phyloP scores from a whole-genome alignment of 352 stramenopile genomes.

The Phytopythium mirpurense region DNA sequence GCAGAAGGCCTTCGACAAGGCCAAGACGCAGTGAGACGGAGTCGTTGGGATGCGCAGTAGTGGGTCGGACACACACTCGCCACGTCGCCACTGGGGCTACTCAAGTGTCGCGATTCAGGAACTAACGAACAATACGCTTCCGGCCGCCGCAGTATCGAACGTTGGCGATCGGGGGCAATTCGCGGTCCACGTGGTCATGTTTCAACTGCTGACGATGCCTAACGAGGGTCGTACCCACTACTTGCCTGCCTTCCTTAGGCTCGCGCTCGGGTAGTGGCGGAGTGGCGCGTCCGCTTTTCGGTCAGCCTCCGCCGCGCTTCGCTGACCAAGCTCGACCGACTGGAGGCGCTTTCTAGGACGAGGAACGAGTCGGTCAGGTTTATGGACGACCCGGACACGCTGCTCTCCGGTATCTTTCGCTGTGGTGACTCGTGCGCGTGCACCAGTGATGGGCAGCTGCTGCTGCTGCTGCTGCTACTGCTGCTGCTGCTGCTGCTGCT shows the following conservation, averaged over 20 bases:
- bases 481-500: too few species aligned
- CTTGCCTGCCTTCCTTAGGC: too few species aligned
- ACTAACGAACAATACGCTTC: too few species aligned
- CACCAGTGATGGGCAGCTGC: background rate
- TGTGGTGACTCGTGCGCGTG: background rate
- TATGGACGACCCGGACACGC: background rate
- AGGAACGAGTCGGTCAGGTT: background rate
- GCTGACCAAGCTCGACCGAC: conserved; percentile 2
- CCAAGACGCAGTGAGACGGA: conserved; percentile 27
- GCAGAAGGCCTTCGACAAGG: conserved; percentile 68
- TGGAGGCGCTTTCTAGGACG: background rate
- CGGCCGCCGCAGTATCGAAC: too few species aligned
- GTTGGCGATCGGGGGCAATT: too few species aligned
- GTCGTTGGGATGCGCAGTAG: background rate
- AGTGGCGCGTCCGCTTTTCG: background rate
- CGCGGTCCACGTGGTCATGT: too few species aligned
- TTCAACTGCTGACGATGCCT: too few species aligned
- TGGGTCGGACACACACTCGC: too few species aligned
- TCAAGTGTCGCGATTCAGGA: too few species aligned
- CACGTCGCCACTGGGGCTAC: too few species aligned
- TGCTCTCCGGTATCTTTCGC: background rate
- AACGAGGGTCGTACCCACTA: too few species aligned
- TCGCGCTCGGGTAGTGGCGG: background rate
- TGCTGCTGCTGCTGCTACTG: background rate
- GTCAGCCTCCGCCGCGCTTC: background rate